Conservation (phyloP, 1,284 basidiomycete genomes). For the Afroboletus lepidellus region DNA sequence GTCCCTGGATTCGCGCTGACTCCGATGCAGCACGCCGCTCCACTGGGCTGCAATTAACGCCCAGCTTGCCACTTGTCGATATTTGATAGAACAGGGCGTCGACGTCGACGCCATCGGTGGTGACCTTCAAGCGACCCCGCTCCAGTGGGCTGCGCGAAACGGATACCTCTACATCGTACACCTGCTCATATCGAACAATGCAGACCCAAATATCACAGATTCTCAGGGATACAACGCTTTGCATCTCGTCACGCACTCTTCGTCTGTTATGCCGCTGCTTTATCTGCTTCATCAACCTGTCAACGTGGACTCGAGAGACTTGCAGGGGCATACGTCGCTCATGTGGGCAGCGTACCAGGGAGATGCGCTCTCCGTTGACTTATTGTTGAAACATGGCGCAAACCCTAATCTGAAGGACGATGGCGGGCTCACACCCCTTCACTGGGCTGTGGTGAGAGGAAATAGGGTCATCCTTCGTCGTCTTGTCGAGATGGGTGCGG, state of each 20-base stretch:
- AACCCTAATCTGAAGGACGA: constrained; percentile 77
- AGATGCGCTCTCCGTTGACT: constrained; percentile 91
- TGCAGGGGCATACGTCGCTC: constrained; percentile 91
- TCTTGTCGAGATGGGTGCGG: constrained; percentile 82
- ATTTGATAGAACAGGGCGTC: constrained; percentile 90
- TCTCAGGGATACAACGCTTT: constrained; percentile 96
- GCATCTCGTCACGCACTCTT: constrained; percentile 93
- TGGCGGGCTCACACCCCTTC: constrained; percentile 84
- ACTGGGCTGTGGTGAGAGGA: constrained; percentile 99
- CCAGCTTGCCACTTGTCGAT: constrained; percentile 75
- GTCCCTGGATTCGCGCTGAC: constrained; percentile 7
- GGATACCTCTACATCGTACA: constrained; percentile 96
- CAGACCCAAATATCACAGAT: constrained; percentile 90
- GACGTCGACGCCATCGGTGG: constrained; percentile 94
- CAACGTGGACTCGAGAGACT: constrained; percentile 84
- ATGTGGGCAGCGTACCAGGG: constrained; percentile 99
- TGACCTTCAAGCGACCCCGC: constrained; percentile 91
- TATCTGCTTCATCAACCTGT: constrained; percentile 93
- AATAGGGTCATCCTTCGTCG: constrained; percentile 85
- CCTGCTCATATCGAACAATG: constrained; percentile 83
- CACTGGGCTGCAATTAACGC: constrained; percentile 98
- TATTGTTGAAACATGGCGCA: constrained; percentile 88
- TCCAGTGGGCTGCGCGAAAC: constrained; percentile 98
- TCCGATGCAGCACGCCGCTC: constrained; percentile 62
- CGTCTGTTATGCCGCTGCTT: constrained; percentile 89